Percentiles rank a stretch among this genome's conserved stretches.
These are phyloP conservation scores for Coprinopsis marcescibilis DNA, from an alignment of 768 basidiomycete species.

Conservation along the genomic window DNA sequence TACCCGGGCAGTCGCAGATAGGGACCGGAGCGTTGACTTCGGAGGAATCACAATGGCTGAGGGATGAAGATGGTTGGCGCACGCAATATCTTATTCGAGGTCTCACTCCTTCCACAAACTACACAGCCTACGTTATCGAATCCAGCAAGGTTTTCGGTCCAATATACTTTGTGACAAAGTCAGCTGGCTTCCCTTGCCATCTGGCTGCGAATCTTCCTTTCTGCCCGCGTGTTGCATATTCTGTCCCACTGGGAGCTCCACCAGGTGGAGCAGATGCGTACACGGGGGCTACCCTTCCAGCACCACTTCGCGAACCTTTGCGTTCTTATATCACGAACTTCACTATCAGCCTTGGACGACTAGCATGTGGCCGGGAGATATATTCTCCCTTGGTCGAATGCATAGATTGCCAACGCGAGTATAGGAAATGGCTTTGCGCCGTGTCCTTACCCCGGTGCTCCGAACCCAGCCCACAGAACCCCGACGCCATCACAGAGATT, in stretches of 20 bases:
- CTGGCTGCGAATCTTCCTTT: constrained; percentile 67
- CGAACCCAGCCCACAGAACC: constrained; percentile 38
- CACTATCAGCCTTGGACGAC: constrained; percentile 62
- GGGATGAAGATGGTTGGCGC: constrained; percentile 55
- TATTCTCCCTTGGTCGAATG: constrained; percentile 80
- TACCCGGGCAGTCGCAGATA: constrained; percentile 28
- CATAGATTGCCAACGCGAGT: constrained; percentile 65
- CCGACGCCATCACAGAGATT: constrained; percentile 28
- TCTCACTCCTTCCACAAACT: constrained; percentile 64
- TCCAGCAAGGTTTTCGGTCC: constrained; percentile 57
- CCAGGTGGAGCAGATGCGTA: constrained; percentile 37
- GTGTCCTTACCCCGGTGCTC: constrained; percentile 71
- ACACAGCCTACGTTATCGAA: constrained; percentile 66
- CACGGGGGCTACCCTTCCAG: constrained; percentile 46
- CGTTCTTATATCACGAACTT: constrained; percentile 65
- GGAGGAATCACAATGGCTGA: constrained; percentile 50
- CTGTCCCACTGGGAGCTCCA: constrained; percentile 59
- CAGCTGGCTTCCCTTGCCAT: constrained; percentile 64
- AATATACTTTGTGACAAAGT: constrained; percentile 71
- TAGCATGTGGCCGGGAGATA: constrained; percentile 72
- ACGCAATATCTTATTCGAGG: constrained; percentile 62
- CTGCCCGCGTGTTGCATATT: constrained; percentile 66
- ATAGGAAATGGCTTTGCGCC: constrained; percentile 74
- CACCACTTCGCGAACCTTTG: constrained; percentile 42
- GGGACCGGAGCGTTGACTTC: constrained; percentile 32